A percentile compares a stretch with the other conserved stretches of the same genome.
Evolutionary conservation across 192 early-diverging fungal species (phyloP).

Genomic region (Spizellomyces sp.): DNA sequence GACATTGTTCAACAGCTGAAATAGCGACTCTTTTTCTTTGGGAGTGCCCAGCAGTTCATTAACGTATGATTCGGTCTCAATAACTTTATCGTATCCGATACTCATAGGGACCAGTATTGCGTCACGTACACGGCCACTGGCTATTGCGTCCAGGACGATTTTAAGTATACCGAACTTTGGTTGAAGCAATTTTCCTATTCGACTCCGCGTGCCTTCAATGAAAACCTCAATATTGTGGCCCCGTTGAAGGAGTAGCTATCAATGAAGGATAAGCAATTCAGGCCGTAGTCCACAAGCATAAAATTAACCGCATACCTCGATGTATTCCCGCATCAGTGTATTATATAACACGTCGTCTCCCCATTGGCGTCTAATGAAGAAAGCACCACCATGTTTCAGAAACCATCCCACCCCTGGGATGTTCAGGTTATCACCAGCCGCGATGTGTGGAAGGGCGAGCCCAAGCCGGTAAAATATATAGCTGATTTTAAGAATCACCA

Average conservation of each 20-base stretch:
- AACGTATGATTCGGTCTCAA: constrained; percentile 78
- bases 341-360: constrained; percentile 75
- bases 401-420: constrained; percentile 72
- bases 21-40: constrained; percentile 78
- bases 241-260: constrained; percentile 56
- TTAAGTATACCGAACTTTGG: constrained; percentile 85
- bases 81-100: constrained; percentile 84
- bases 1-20: constrained; percentile 59
- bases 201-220: constrained; percentile 79
- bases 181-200: constrained; percentile 77
- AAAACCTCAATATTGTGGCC: constrained; percentile 85
- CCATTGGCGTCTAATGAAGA: constrained; percentile 80
- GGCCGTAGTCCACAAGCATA: background rate
- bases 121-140: constrained; percentile 61
- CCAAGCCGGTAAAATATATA: constrained; percentile 77
- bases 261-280: background rate
- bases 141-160: constrained; percentile 75
- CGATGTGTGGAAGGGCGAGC: constrained; percentile 78
- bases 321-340: constrained; percentile 73
- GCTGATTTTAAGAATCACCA: constrained; percentile 3
- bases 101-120: constrained; percentile 78
- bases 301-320: constrained; percentile 44
- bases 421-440: constrained; percentile 83
- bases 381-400: constrained; percentile 69
- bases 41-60: constrained; percentile 78